A percentile compares a stretch with the other conserved stretches of the same genome.
Evolutionary conservation across 2,329 filamentous ascomycete species (phyloP).

Genomic region (Zymoseptoria tritici): DNA sequence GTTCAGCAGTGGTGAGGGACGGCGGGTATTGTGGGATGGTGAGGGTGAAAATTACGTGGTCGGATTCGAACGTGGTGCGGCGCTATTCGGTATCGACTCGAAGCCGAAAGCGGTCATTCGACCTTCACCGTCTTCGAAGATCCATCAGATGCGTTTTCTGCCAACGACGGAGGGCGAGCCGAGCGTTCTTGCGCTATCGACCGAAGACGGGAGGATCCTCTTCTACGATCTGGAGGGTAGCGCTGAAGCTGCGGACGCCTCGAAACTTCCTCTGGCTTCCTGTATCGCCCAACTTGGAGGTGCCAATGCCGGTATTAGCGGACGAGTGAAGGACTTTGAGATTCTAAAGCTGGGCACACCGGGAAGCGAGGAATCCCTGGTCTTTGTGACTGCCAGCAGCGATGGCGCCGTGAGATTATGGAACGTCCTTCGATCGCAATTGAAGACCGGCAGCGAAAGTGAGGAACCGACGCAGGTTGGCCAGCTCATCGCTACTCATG

Average conservation of each 20-base stretch:
- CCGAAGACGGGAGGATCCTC: conserved; percentile 80
- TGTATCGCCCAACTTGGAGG: conserved; percentile 74
- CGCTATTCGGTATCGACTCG: conserved; percentile 85
- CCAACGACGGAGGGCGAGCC: conserved; percentile 37
- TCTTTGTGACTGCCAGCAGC: conserved; percentile 70
- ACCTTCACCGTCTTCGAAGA: conserved; percentile 62
- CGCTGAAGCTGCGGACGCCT: conserved; percentile 18
- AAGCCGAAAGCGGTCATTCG: conserved; percentile 68
- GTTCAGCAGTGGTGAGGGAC: conserved; percentile 72
- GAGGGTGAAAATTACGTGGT: conserved; percentile 79
- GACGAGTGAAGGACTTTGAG: conserved; percentile 84
- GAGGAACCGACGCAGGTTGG: conserved; percentile 48
- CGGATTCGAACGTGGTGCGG: conserved; percentile 74
- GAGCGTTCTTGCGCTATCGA: conserved; percentile 64
- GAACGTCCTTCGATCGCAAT: conserved; percentile 32
- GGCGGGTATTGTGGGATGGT: conserved; percentile 71
- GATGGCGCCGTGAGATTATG: conserved; percentile 80
- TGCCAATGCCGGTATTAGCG: conserved; percentile 49
- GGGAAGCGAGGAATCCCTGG: conserved; percentile 36
- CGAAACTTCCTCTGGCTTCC: conserved; percentile 31
- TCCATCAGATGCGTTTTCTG: conserved; percentile 75
- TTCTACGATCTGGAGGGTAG: conserved; percentile 61
- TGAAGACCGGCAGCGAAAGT: conserved; percentile 7
- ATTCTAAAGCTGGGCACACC: conserved; percentile 44
- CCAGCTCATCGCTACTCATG: conserved; percentile 64